Conservation (phyloP, 208 protist species). For the Vickermania spadyakhi region DNA sequence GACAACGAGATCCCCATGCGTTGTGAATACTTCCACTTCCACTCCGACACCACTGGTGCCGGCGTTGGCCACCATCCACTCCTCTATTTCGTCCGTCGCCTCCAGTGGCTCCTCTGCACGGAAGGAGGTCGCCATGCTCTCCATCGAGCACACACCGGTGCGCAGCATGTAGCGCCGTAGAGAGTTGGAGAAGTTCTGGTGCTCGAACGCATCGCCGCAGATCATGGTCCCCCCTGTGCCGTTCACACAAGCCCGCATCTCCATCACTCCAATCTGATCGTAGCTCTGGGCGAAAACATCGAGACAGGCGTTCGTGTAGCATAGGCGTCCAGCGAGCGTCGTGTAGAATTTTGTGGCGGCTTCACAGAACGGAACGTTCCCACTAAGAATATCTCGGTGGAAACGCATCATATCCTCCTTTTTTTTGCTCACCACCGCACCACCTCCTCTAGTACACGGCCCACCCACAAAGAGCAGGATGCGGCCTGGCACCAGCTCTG, state of each 20-base stretch:
- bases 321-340: conserved; percentile 76
- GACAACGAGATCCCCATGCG: conserved; percentile 49
- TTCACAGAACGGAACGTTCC: conserved; percentile 61
- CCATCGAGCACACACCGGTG: conserved; percentile 23
- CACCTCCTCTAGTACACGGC: conserved; percentile 92
- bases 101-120: not conserved
- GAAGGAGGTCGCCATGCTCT: not conserved
- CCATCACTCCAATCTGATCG: conserved; percentile 95
- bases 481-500: conserved; percentile 18
- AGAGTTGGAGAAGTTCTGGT: conserved; percentile 75
- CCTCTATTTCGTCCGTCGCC: not conserved
- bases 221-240: conserved; percentile 93
- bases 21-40: conserved; percentile 60
- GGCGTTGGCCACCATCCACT: conserved; percentile 9
- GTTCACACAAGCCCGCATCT: conserved; percentile 91
- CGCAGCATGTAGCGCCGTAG: conserved; percentile 70
- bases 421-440: conserved; percentile 82
- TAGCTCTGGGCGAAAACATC: conserved; percentile 96
- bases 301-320: conserved; percentile 84
- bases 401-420: conserved; percentile 94
- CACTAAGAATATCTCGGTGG: conserved; percentile 94
- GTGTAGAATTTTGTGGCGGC: conserved; percentile 87
- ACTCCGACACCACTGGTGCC: conserved; percentile 53
- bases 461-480: conserved; percentile 95
- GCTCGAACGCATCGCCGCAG: conserved; percentile 92